A percentile compares a stretch with the other conserved stretches of the same genome.
Evolutionary conservation across 2,329 filamentous ascomycete species (phyloP).

Genomic region (Pezicula radicicola): DNA sequence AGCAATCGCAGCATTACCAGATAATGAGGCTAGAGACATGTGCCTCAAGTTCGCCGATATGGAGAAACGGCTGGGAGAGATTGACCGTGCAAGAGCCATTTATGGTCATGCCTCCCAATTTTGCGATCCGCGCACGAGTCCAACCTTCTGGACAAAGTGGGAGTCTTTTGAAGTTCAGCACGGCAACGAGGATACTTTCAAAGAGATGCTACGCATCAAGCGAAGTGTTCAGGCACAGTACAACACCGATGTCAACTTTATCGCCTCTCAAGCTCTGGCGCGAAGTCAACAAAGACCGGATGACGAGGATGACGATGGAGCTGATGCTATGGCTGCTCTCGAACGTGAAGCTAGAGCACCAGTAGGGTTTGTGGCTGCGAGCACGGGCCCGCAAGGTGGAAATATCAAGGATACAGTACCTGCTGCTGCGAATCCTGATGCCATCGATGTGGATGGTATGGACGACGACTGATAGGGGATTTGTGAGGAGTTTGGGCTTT

Average conservation of each 20-base stretch:
- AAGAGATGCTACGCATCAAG: conserved; percentile 98
- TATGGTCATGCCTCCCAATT: conserved; percentile 97
- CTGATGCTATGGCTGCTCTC: conserved; percentile 85
- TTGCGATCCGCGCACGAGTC: conserved; percentile 88
- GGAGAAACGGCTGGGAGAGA: conserved; percentile 87
- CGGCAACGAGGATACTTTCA: conserved; percentile 98
- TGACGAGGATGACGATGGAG: conserved; percentile 42
- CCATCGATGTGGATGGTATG: conserved; percentile 75
- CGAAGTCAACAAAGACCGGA: conserved; percentile 63
- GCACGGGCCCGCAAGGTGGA: conserved; percentile 65
- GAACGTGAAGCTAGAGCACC: conserved; percentile 88
- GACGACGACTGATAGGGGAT: conserved; percentile 38
- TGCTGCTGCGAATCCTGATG: conserved; percentile 71
- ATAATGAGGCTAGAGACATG: conserved; percentile 93
- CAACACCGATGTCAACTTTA: conserved; percentile 98
- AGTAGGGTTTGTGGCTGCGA: conserved; percentile 87
- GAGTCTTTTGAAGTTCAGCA: conserved; percentile 96
- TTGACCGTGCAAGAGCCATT: conserved; percentile 91
- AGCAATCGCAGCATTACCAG: conserved; percentile 88
- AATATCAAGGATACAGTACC: conserved; percentile 40
- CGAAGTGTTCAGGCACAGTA: conserved; percentile 95
- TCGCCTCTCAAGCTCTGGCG: conserved; percentile 90
- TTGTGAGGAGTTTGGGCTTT: conserved; percentile 2
- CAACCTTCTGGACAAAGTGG: conserved; percentile 94
- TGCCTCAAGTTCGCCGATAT: conserved; percentile 98